Evolutionary conservation across 176 grass and related monocot genomes (phyloP), one percentile per base, ranked within the genome.

Genomic region (Stipa capillata): DNA sequence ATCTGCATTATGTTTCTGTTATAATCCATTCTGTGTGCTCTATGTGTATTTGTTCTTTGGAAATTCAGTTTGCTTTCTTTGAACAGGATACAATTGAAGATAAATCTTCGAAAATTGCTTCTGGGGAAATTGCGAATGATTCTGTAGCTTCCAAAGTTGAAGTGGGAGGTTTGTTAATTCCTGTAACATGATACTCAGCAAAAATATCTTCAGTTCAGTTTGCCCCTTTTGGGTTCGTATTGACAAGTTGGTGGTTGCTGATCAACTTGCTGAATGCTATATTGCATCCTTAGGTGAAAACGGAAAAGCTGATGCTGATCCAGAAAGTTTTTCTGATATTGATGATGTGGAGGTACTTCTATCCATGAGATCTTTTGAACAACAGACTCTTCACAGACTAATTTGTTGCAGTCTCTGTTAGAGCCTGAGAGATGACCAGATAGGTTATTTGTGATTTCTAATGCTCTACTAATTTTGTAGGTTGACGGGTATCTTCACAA

Each of bases 271-370:
- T 77, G 50, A 69, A 79, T 92, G 44, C 35, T 78, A 53, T 78
- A 75, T 80, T 76, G 49, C 69, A 73, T 87, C 51, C 47, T 65
- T 86, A 80, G 87, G 77, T 83, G 65, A 90, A 61, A 74, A 82
- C 64, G 74, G 55, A 52, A 73, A 86, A 78, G 73, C 13, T 36
- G 67, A 70, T 20, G 67, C 67, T 70, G 87, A 90, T 72, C 77
- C 79, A 12, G 92, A 97, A 48, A 94, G 58, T 72, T 43, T 97
- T 66, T 94, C 92, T 54, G 92, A 97, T 82, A 97, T 97, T 65
- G 92, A 97, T 6, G 95, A 97, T 87, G 62, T 32, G 65, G 92
- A 94, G 92, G 95, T 97, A 79, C 68, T 77, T 65, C 75, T 82
- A 54, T 54, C 15, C 23, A 69, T 78, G 68, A 57, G 20, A 72